Percentiles rank a stretch among this genome's conserved stretches.
Evolutionary conservation across 345 rosid species (phyloP).

Genomic region (Rhodamnia argentea): DNA sequence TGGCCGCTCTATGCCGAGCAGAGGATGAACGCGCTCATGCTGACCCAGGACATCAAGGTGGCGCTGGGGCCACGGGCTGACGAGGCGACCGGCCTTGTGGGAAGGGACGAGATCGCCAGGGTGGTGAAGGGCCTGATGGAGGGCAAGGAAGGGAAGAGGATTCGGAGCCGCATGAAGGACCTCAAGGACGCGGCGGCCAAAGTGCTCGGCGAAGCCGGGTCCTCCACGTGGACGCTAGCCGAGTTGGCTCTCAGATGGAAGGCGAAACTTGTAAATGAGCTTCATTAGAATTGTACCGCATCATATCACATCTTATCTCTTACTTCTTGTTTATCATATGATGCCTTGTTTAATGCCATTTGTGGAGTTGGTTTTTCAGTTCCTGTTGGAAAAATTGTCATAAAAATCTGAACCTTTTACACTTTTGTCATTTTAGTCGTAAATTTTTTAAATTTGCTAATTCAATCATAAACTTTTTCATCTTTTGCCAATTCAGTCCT

Average conservation of each 20-base stretch:
- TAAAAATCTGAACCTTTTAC: no score
- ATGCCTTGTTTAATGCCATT: not conserved
- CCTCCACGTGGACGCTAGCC: constrained; percentile 40
- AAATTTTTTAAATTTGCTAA: no score
- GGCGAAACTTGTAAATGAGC: not conserved
- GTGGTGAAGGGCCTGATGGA: constrained; percentile 55
- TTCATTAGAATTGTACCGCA: not conserved
- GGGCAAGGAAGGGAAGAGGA: constrained; percentile 65
- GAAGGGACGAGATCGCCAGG: constrained; percentile 39
- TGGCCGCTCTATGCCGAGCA: constrained; percentile 96
- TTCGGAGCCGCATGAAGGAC: constrained; percentile 47
- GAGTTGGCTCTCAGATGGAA: constrained; percentile 47
- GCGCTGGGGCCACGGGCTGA: constrained; percentile 31
- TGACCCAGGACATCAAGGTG: constrained; percentile 33
- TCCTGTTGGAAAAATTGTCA: no score
- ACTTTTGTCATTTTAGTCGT: no score
- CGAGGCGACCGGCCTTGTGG: constrained; percentile 34
- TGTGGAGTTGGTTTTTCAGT: not conserved
- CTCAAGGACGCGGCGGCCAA: constrained; percentile 42
- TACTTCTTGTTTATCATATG: not conserved
- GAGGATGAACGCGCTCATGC: constrained; percentile 61
- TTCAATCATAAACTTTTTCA: no score
- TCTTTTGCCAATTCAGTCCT: no score
- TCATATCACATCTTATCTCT: not conserved
- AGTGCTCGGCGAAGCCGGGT: constrained; percentile 36